A percentile compares a stretch with the other conserved stretches of the same genome.
These are phyloP conservation scores for Tricharina praecox DNA, from an alignment of 495 filamentous ascomycete genomes.

Conservation along the genomic window DNA sequence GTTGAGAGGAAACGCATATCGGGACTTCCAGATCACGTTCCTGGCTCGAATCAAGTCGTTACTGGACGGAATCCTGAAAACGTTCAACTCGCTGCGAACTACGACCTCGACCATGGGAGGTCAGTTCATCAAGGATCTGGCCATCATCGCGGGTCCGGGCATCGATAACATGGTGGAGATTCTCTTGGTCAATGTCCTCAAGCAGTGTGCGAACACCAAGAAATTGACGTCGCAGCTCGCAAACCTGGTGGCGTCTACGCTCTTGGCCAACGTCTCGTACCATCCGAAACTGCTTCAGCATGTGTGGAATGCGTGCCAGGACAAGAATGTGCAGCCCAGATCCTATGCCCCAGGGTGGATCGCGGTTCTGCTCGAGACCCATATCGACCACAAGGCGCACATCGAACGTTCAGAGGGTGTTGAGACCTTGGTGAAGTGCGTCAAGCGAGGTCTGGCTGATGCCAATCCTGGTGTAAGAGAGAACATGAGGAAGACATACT, in stretches of 20 bases:
- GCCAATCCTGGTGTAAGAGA: slow-evolving; percentile 76
- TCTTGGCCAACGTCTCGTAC: slow-evolving; percentile 64
- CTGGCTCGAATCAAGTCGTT: slow-evolving; percentile 51
- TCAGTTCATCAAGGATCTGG: slow-evolving; percentile 70
- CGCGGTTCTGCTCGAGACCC: slow-evolving; percentile 58
- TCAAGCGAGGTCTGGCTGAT: slow-evolving; percentile 72
- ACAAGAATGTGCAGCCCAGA: slow-evolving; percentile 80
- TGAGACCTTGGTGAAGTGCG: slow-evolving; percentile 66
- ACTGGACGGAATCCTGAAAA: slow-evolving; percentile 81
- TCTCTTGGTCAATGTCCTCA: slow-evolving; percentile 73
- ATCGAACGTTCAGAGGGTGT: slow-evolving; percentile 70
- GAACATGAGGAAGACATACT: slow-evolving; percentile 66
- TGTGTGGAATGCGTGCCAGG: slow-evolving; percentile 57
- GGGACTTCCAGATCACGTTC: slow-evolving; percentile 54
- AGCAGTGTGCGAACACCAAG: slow-evolving; percentile 71
- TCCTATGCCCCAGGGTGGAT: slow-evolving; percentile 69
- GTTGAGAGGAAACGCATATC: slow-evolving; percentile 65
- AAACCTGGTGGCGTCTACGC: slow-evolving; percentile 53
- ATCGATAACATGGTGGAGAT: slow-evolving; percentile 88
- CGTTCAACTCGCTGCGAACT: slow-evolving; percentile 68
- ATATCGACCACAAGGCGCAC: slow-evolving; percentile 58
- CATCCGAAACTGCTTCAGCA: slow-evolving; percentile 67
- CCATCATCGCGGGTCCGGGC: slow-evolving; percentile 51
- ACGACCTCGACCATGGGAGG: slow-evolving; percentile 76
- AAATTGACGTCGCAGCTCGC: slow-evolving; percentile 73